These are phyloP conservation scores for Urtica urens DNA, from an alignment of 306 rosid species.

Conservation along the genomic window DNA sequence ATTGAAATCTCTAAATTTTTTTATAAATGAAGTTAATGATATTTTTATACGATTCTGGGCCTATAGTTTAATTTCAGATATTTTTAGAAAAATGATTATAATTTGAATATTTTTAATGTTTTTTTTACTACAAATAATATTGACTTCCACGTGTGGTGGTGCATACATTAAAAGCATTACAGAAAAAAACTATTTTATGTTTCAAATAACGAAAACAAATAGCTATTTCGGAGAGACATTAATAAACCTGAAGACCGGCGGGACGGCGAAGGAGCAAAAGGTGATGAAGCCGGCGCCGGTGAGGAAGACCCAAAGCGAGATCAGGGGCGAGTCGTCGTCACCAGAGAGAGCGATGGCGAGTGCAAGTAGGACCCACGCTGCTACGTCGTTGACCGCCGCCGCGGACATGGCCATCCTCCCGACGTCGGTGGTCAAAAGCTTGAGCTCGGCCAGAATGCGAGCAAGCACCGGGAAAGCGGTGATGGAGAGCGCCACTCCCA, in stretches of 20 bases:
- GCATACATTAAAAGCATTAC: no score
- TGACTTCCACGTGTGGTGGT: no score
- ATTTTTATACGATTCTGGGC: no score
- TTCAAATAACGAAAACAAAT: no score
- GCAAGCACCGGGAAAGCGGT: slow-evolving; percentile 90
- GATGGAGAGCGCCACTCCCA: slow-evolving; percentile 81
- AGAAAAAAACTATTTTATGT: no score
- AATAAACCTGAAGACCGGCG: slow-evolving; percentile 48
- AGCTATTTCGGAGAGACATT: no score
- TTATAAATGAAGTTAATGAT: no score
- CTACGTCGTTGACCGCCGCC: slow-evolving; percentile 78
- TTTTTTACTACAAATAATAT: no score
- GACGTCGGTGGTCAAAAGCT: slow-evolving; percentile 51
- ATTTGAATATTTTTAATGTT: no score
- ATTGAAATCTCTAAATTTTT: no score
- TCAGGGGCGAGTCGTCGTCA: slow-evolving; percentile 33
- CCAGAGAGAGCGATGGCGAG: slow-evolving; percentile 68
- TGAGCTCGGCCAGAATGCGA: slow-evolving; percentile 79
- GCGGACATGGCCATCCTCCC: slow-evolving; percentile 93
- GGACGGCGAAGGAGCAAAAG: slow-evolving; percentile 25
- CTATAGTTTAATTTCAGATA: no score
- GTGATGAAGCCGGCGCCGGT: slow-evolving; percentile 50
- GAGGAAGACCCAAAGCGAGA: slow-evolving; percentile 68
- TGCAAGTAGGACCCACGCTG: slow-evolving; percentile 76
- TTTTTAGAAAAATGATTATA: no score